Evolutionary conservation across 1,284 basidiomycete species (phyloP).

Genomic region (Meira miltonrushii): DNA sequence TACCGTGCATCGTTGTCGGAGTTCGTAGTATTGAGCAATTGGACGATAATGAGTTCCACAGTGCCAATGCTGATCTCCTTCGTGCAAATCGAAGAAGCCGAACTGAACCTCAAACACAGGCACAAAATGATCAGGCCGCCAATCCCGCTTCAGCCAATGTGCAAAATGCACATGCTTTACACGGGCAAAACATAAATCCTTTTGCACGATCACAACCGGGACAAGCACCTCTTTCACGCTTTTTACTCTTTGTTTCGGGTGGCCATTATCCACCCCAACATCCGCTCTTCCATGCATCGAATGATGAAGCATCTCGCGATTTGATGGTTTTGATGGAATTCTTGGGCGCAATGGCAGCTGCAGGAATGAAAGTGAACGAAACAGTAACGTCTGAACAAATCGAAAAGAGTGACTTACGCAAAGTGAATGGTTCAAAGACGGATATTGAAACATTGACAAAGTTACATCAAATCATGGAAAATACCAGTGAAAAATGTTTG

Average conservation of each 20-base stretch:
- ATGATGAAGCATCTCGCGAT: constrained; percentile 39
- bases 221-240: constrained; percentile 31
- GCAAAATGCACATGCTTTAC: neutral
- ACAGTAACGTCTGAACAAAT: constrained; percentile 44
- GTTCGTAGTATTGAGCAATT: constrained; percentile 37
- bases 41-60: neutral
- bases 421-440: constrained; percentile 20
- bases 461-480: constrained; percentile 37
- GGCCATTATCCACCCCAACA: constrained; percentile 44
- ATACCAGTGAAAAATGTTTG: constrained; percentile 43
- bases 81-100: no score
- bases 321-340: constrained; percentile 50
- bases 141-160: neutral
- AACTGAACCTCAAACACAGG: neutral
- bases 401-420: constrained; percentile 29
- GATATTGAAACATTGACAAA: constrained; percentile 23
- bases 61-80: neutral
- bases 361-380: constrained; percentile 29
- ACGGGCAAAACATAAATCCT: neutral
- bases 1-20: constrained; percentile 46
- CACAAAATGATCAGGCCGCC: neutral
- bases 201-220: neutral
- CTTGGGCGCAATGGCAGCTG: constrained; percentile 39
- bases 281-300: constrained; percentile 39
- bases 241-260: constrained; percentile 48